Evolutionary conservation across 176 grass and related monocot genomes (phyloP).

Genomic region (Olyra latifolia): DNA sequence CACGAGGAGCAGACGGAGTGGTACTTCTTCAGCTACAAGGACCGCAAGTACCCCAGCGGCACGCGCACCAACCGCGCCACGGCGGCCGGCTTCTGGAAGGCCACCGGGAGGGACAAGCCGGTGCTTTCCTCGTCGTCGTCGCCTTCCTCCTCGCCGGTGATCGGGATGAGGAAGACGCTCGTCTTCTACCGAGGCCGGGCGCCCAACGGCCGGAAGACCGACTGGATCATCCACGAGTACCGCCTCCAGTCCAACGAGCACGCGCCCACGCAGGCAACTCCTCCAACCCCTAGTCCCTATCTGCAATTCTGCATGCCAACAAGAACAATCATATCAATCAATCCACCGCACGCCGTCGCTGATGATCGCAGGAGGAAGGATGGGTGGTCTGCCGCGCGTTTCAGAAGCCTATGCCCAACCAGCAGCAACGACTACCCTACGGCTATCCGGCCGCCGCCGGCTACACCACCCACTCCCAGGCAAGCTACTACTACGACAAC

Average conservation of each 20-base stretch:
- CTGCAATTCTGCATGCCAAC: no score
- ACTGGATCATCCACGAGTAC: conserved; percentile 99
- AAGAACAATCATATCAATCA: no score
- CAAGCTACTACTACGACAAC: conserved; percentile 30
- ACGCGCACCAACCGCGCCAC: conserved; percentile 93
- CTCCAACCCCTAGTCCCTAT: no score
- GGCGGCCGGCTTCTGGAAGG: conserved; percentile 92
- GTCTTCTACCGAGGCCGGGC: conserved; percentile 97
- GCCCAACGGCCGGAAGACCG: conserved; percentile 75
- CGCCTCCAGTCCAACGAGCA: conserved; percentile 78
- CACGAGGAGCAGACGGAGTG: conserved; percentile 71
- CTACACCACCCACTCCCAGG: neutral
- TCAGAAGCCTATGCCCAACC: conserved; percentile 63
- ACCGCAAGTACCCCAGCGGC: conserved; percentile 94
- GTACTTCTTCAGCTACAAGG: conserved; percentile 99
- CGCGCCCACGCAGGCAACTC: conserved; percentile 72
- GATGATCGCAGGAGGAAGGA: conserved; percentile 98
- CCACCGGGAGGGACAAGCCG: conserved; percentile 87
- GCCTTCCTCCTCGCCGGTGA: conserved; percentile 37
- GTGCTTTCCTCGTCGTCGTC: conserved; percentile 45
- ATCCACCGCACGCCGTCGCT: no score
- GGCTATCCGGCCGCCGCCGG: conserved; percentile 27
- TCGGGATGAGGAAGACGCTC: conserved; percentile 97
- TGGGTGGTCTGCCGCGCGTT: conserved; percentile 98
- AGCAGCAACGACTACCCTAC: conserved; percentile 50